Conservation (phyloP, 225 moss, liverwort and hornwort genomes). For the Thuidium tamariscinum region DNA sequence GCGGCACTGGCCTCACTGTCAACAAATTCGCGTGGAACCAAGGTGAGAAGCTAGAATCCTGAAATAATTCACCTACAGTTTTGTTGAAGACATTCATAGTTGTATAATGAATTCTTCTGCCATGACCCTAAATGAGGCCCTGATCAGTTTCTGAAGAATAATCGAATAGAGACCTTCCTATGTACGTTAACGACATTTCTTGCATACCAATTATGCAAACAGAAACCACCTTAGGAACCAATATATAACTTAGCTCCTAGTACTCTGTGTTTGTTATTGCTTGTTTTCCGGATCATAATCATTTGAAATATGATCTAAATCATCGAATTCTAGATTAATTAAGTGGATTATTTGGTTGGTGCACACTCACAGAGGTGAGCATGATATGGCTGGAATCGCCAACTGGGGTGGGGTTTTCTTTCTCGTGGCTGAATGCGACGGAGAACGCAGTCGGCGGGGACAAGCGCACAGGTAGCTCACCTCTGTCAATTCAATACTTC, state of each 20-base stretch:
- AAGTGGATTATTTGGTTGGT: not conserved
- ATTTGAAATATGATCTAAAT: not conserved
- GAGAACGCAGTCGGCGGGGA: conserved; percentile 25
- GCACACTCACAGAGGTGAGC: conserved; percentile 22
- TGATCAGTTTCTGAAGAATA: not conserved
- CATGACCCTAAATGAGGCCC: not conserved
- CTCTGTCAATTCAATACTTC: not conserved
- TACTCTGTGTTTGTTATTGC: not conserved
- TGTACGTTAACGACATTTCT: not conserved
- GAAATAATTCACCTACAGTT: not conserved
- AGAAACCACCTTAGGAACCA: not conserved
- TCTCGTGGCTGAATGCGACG: not conserved
- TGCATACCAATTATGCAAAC: not conserved
- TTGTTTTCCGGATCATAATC: not conserved
- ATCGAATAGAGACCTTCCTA: not conserved
- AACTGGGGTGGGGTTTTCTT: conserved; percentile 42
- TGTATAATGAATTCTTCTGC: not conserved
- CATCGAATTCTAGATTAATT: not conserved
- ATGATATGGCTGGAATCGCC: conserved; percentile 53
- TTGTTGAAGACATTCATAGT: not conserved
- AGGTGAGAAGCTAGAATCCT: not conserved
- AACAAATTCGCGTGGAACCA: conserved; percentile 39
- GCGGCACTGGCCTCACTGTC: conserved; percentile 6
- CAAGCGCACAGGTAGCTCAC: conserved; percentile 15
- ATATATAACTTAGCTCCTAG: not conserved